Conservation (phyloP, 2,329 filamentous ascomycete genomes). For the Fusarium sp. region DNA sequence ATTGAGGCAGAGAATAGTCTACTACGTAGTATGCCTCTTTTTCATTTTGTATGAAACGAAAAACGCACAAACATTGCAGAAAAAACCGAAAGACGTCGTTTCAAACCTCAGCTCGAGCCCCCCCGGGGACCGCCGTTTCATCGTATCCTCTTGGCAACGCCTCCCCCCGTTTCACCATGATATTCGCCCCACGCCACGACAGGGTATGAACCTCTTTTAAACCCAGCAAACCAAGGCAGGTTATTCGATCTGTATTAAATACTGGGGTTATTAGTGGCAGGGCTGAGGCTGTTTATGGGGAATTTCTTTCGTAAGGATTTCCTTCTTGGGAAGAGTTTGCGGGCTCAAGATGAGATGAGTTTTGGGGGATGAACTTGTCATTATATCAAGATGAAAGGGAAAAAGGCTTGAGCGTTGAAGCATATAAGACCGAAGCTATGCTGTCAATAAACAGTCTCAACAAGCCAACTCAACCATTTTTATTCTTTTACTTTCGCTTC, state of each 20-base stretch:
- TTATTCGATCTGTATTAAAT: slow-evolving; percentile 9
- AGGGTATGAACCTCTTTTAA: neutral
- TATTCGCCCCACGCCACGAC: neutral
- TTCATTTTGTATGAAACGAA: slow-evolving; percentile 16
- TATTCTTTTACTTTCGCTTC: slow-evolving; percentile 4
- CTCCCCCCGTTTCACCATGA: slow-evolving; percentile 29
- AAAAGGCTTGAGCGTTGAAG: slow-evolving; percentile 24
- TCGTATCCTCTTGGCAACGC: neutral
- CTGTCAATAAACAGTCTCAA: neutral
- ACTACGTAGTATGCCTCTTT: neutral
- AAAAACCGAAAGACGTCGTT: neutral
- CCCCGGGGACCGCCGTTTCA: slow-evolving; percentile 22
- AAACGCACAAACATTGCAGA: neutral
- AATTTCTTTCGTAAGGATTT: slow-evolving; percentile 17
- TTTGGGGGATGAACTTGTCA: slow-evolving; percentile 9
- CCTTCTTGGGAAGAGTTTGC: slow-evolving; percentile 33
- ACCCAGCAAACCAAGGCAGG: neutral
- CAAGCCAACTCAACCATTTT: slow-evolving; percentile 21
- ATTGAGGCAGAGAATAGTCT: slow-evolving; percentile 7
- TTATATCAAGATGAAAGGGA: slow-evolving; percentile 7
- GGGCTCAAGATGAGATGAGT: slow-evolving; percentile 3
- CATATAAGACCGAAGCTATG: slow-evolving; percentile 10
- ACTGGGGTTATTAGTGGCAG: slow-evolving; percentile 5
- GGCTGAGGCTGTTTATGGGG: slow-evolving; percentile 16
- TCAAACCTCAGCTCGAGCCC: slow-evolving; percentile 12